These are phyloP conservation scores for Camelina sativa DNA, from an alignment of 345 rosid species.

Conservation along the genomic window DNA sequence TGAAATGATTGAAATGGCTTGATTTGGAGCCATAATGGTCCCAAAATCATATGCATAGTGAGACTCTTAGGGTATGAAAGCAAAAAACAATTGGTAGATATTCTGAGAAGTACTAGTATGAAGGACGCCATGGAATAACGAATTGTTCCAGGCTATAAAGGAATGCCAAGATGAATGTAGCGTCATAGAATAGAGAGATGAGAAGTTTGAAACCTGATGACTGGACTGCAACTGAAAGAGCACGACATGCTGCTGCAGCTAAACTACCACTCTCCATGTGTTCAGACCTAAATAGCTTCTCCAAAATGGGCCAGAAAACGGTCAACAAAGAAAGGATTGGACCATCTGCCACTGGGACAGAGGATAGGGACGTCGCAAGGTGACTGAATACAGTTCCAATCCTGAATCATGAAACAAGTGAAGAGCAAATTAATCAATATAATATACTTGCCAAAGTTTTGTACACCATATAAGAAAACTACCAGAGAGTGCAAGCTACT, in stretches of 20 bases:
- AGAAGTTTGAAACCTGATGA: conserved; percentile 68
- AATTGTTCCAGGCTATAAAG: conserved; percentile 24
- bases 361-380: conserved; percentile 57
- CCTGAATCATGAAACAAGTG: conserved; percentile 49
- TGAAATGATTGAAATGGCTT: not conserved
- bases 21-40: conserved; percentile 9
- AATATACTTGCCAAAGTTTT: conserved; percentile 13
- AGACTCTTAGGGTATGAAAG: not conserved
- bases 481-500: conserved; percentile 25
- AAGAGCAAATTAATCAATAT: conserved; percentile 23
- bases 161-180: conserved; percentile 17
- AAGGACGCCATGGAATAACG: not conserved
- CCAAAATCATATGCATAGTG: conserved; percentile 13
- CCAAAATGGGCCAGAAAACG: conserved; percentile 90
- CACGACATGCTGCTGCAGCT: conserved; percentile 87
- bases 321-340: conserved; percentile 66
- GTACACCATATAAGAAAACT: conserved; percentile 12
- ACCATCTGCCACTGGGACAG: conserved; percentile 63
- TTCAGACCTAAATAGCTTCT: conserved; percentile 78
- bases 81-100: conserved; percentile 15
- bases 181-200: conserved; percentile 1
- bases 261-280: conserved; percentile 85
- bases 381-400: conserved; percentile 88
- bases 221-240: conserved; percentile 90
- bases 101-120: conserved; percentile 1